Base-by-base conservation (phyloP, 768 basidiomycete genomes). In the Rhizopogon vinicolor region DNA sequence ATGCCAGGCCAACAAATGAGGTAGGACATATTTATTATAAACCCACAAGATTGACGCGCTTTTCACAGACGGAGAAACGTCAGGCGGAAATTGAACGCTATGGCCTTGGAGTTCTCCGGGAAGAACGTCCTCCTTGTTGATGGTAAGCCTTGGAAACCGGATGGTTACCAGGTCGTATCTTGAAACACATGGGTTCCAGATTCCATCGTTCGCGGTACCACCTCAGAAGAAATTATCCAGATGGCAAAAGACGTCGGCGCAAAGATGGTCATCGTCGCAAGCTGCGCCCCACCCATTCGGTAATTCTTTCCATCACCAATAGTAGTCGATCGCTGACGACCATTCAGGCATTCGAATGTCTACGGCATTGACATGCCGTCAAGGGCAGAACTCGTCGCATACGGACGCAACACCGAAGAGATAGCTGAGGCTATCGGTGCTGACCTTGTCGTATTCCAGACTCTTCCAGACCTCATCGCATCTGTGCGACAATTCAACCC, bases 341-440 rank as follows among this genome's bases (percentile, higher is more conserved):
- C 10, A 22, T 40, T 31, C 54, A 91, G 92, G 29, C 83, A 85
- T 69, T 87, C 94, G 9, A 97, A 98, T 66, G 97, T 99, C 6
- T 98, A 99, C 70, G 97, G 97, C 18, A 99, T 99, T 67, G 97
- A 99, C 75, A 99, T 98, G 97, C 96, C 97, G 28, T 93, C 94
- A 2, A 85, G 91, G n/a, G 72, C 77, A 40, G 96, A 98, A 67
- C 86, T 98, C 33, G 94, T 98, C 48, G 96, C 93, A 1, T 77
- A 95, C 68, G 81, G 78, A 33, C 85, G 93, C 51, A 82, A 83
- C 52, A 81, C 79, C 13, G 77, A 81, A 28, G 81, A 86, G 57
- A 86, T 98, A 58, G 89, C 93, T 4, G 62, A 73, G 22, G 83
- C 83, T 50, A 97, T 98, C 58, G 94, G 94, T 40, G 97, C 94